phyloP scores from a whole-genome alignment of 2,329 filamentous ascomycete genomes.

The Aureobasidium sp. region DNA sequence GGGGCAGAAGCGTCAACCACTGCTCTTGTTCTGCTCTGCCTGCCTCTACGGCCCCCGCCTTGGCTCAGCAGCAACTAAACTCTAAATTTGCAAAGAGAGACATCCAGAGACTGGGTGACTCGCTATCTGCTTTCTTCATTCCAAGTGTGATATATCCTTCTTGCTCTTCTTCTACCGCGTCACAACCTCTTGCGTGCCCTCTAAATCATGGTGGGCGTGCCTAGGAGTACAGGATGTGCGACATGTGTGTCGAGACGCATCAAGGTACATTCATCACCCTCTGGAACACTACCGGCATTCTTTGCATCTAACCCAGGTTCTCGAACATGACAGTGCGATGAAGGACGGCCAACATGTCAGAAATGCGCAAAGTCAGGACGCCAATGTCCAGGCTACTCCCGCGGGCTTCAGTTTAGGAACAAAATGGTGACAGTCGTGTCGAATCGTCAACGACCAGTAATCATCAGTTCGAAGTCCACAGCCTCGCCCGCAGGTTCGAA shows the following conservation, averaged over 20 bases:
- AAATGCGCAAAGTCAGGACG: conserved; percentile 7
- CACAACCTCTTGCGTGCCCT: not conserved
- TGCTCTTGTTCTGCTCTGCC: too few relatives aligned
- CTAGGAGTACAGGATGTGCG: conserved; percentile 7
- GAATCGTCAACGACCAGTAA: not conserved
- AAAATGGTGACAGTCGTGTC: not conserved
- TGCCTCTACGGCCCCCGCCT: not conserved
- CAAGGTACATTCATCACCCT: conserved; percentile 8
- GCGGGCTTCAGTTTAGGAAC: not conserved
- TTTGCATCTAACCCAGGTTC: not conserved
- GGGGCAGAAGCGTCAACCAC: not conserved
- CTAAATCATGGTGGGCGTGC: conserved; percentile 6
- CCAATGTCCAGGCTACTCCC: not conserved
- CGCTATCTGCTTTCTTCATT: not conserved
- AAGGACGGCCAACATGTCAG: conserved; percentile 5
- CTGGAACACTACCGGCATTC: not conserved
- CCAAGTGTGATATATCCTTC: not conserved
- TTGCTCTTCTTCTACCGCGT: not conserved
- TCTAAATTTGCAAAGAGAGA: not conserved
- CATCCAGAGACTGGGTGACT: not conserved
- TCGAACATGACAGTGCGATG: conserved; percentile 6
- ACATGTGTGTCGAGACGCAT: conserved; percentile 3
- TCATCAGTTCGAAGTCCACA: not conserved
- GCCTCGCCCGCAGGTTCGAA: not conserved
- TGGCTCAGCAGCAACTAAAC: not conserved